Evolutionary conservation across 148 eudicot genomes (phyloP).

Genomic region (Camellia japonica): DNA sequence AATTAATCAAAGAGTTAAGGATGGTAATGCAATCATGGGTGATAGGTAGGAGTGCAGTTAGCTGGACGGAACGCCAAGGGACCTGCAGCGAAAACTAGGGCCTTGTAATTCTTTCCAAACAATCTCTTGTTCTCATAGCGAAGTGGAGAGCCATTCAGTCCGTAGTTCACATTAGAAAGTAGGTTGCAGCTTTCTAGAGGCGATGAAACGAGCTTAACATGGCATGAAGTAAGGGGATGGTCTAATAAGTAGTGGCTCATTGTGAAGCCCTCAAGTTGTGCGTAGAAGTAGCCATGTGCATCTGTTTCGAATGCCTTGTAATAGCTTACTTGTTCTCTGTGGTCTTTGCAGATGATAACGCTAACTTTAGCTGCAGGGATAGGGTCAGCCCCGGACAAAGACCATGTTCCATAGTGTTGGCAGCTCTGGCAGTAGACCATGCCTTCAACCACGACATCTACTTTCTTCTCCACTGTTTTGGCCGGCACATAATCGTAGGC

Average conservation of each 20-base stretch:
- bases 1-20: constrained; percentile 1
- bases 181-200: constrained; percentile 56
- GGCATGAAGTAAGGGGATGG: constrained; percentile 82
- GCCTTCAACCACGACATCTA: constrained; percentile 67
- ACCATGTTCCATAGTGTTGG: constrained; percentile 49
- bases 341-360: constrained; percentile 72
- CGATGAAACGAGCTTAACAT: constrained; percentile 67
- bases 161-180: constrained; percentile 66
- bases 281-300: constrained; percentile 72
- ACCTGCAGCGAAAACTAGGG: constrained; percentile 66
- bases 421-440: constrained; percentile 85
- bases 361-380: constrained; percentile 52
- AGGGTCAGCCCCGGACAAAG: constrained; percentile 47
- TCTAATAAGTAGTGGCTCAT: constrained; percentile 55
- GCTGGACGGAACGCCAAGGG: constrained; percentile 77
- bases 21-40: constrained; percentile 11
- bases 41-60: constrained; percentile 46
- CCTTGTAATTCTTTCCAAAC: constrained; percentile 39
- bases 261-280: constrained; percentile 47
- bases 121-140: constrained; percentile 55
- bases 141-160: constrained; percentile 62
- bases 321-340: constrained; percentile 56
- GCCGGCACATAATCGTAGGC: constrained; percentile 20
- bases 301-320: constrained; percentile 51
- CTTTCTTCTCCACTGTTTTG: constrained; percentile 20